phyloP scores from a whole-genome alignment of 441 rosid species.

The Capsella rubella region DNA sequence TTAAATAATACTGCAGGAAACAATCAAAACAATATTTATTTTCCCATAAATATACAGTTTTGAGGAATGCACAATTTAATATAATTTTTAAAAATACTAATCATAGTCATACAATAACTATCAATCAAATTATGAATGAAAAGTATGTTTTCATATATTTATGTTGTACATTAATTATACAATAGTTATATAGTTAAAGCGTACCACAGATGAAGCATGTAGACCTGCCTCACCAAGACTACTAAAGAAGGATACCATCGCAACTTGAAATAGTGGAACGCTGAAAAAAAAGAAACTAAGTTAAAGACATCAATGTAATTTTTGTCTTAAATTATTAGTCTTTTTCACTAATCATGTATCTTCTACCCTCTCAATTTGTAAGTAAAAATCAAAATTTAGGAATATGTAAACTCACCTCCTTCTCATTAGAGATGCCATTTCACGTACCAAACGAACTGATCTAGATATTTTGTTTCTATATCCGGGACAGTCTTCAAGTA shows the following conservation, averaged over 20 bases:
- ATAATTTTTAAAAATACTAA: too few species aligned
- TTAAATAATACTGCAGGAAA: constrained; percentile 72
- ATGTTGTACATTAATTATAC: neutral
- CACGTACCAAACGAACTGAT: constrained; percentile 63
- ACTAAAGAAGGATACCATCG: constrained; percentile 74
- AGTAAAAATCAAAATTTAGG: neutral
- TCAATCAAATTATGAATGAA: too few species aligned
- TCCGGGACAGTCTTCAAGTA: constrained; percentile 40
- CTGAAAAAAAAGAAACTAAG: constrained; percentile 49
- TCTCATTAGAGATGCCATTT: constrained; percentile 58
- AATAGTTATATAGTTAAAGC: constrained; percentile 1
- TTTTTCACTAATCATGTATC: neutral
- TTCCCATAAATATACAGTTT: neutral
- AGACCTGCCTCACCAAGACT: constrained; percentile 79
- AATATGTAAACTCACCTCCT: constrained; percentile 57
- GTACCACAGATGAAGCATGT: constrained; percentile 74
- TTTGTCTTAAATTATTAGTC: neutral
- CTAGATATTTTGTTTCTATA: constrained; percentile 46
- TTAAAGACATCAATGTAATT: neutral
- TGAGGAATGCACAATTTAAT: neutral
- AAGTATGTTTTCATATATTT: neutral
- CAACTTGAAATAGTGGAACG: constrained; percentile 70
- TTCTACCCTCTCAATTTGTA: neutral
- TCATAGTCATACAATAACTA: too few species aligned
- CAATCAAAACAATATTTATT: neutral